These are phyloP conservation scores for Anthracocystis walkeri DNA, from an alignment of 1,284 basidiomycete genomes.

Conservation along the genomic window DNA sequence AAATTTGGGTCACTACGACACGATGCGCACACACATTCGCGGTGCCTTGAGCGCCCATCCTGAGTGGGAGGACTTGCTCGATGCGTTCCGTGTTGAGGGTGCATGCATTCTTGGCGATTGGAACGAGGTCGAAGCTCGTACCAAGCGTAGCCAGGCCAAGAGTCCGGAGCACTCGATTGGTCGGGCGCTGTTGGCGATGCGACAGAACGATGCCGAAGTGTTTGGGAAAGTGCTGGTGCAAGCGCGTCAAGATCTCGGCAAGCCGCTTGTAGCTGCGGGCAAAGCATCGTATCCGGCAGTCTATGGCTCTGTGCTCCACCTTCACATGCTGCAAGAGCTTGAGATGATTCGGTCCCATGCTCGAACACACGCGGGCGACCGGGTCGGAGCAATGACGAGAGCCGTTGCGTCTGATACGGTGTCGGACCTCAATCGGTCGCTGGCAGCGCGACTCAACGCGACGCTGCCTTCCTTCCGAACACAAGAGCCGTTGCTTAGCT, in stretches of 20 bases:
- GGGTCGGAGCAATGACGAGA: constrained; percentile 67
- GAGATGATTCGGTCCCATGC: constrained; percentile 74
- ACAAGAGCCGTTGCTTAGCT: constrained; percentile 88
- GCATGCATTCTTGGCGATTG: constrained; percentile 96
- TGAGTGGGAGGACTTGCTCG: constrained; percentile 82
- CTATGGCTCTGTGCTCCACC: constrained; percentile 86
- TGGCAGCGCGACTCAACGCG: constrained; percentile 78
- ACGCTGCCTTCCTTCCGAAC: constrained; percentile 92
- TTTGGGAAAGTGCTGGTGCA: constrained; percentile 73
- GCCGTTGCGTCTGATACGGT: constrained; percentile 62
- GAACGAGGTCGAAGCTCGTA: constrained; percentile 73
- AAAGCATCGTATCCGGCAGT: constrained; percentile 80
- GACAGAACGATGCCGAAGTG: constrained; percentile 71
- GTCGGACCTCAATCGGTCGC: constrained; percentile 61
- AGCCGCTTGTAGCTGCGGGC: constrained; percentile 83
- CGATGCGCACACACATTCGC: constrained; percentile 91
- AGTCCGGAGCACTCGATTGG: constrained; percentile 81
- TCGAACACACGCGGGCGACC: constrained; percentile 19
- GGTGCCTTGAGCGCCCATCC: constrained; percentile 89
- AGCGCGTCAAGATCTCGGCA: constrained; percentile 83
- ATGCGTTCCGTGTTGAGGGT: constrained; percentile 90
- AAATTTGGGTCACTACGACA: constrained; percentile 97
- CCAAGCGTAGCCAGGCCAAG: constrained; percentile 72
- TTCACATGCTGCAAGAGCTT: constrained; percentile 90
- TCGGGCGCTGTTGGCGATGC: constrained; percentile 83